A percentile compares a stretch with the other conserved stretches of the same genome.
These are phyloP conservation scores for Colletotrichum eleusines DNA, from an alignment of 2,329 filamentous ascomycete genomes.

Conservation along the genomic window DNA sequence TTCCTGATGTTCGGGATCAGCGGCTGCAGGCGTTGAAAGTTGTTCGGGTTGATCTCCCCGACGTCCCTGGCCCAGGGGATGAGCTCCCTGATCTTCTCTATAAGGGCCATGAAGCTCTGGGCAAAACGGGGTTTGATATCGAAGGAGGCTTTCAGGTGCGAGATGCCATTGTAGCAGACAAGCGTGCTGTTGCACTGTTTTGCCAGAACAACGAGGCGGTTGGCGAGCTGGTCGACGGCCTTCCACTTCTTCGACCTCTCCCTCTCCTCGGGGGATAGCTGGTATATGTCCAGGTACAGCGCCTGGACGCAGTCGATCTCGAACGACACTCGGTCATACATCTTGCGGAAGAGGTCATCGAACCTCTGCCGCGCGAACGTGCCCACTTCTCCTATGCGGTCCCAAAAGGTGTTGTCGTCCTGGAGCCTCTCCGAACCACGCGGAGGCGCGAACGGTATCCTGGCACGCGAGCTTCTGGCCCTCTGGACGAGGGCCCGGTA, in stretches of 20 bases:
- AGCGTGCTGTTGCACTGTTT: neutral
- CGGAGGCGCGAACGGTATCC: neutral
- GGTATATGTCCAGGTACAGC: constrained; percentile 23
- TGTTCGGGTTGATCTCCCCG: neutral
- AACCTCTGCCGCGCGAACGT: neutral
- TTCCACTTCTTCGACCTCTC: neutral
- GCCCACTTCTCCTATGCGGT: neutral
- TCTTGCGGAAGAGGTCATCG: neutral
- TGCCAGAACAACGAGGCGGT: neutral
- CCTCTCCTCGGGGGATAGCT: neutral
- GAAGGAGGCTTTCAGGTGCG: neutral
- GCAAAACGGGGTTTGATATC: neutral
- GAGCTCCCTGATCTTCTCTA: neutral
- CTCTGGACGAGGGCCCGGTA: neutral
- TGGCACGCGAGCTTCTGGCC: neutral
- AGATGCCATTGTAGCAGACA: neutral
- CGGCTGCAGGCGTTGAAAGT: constrained; percentile 1
- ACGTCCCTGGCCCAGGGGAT: neutral
- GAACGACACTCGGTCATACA: neutral
- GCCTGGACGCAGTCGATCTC: neutral
- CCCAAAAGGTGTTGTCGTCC: constrained; percentile 9
- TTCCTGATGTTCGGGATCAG: constrained; percentile 19
- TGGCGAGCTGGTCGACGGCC: neutral
- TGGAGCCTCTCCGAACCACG: neutral
- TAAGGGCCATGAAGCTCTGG: neutral